Conservation (phyloP, 306 rosid genomes). For the Quercus cerris region DNA sequence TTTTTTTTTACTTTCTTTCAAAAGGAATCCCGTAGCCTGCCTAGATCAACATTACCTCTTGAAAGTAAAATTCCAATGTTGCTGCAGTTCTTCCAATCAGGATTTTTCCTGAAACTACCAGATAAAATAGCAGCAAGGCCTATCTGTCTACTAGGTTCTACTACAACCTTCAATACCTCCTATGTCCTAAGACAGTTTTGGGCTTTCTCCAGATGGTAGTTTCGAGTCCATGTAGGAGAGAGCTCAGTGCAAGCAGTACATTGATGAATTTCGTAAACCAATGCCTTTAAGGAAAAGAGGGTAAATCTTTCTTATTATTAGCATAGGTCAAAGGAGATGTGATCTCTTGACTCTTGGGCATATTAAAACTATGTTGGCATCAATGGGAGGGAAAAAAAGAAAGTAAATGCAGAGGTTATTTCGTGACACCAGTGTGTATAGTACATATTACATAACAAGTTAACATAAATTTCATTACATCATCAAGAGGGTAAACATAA, state of each 20-base stretch:
- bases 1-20: conserved; percentile 23
- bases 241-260: too few relatives aligned
- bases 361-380: background rate
- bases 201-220: too few relatives aligned
- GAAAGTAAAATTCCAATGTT: conserved; percentile 72
- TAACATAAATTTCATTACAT: background rate
- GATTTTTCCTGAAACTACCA: conserved; percentile 56
- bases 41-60: conserved; percentile 85
- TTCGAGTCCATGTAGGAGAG: too few relatives aligned
- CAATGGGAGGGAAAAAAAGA: background rate
- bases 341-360: background rate
- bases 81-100: conserved; percentile 70
- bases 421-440: background rate
- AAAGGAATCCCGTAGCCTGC: conserved; percentile 61
- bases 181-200: too few relatives aligned
- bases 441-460: background rate
- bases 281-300: too few relatives aligned
- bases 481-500: background rate
- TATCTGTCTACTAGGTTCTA: conserved; percentile 90
- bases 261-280: too few relatives aligned
- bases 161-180: conserved; percentile 46
- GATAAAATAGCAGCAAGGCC: conserved; percentile 93
- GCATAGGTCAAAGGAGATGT: background rate
- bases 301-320: too few relatives aligned
- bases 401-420: background rate